Evolutionary conservation across 2,329 filamentous ascomycete species (phyloP).

Genomic region (Leptographium radiaticola): DNA sequence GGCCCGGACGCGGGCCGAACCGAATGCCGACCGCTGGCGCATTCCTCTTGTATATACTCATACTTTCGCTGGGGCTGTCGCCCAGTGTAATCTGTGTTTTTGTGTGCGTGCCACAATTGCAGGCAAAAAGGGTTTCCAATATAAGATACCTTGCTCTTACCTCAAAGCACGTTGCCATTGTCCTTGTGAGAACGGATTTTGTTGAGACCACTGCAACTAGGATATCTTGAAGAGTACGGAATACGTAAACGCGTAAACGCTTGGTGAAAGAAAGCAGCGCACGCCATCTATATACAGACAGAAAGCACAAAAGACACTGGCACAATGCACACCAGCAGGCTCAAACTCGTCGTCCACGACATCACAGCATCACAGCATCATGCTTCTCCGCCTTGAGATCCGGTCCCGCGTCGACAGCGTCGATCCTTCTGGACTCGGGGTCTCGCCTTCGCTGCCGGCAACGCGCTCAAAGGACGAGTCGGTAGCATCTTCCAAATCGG

Average conservation of each 20-base stretch:
- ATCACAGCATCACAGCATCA: constrained; percentile 43
- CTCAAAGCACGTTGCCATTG: background rate
- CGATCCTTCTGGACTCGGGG: constrained; percentile 10
- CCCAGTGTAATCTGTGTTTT: background rate
- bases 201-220: constrained; percentile 2
- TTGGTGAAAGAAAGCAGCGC: background rate
- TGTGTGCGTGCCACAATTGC: background rate
- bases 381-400: constrained; percentile 38
- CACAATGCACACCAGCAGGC: background rate
- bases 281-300: background rate
- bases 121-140: too few species aligned
- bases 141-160: background rate
- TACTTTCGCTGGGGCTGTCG: background rate
- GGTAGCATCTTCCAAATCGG: constrained; percentile 21
- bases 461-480: constrained; percentile 15
- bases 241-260: constrained; percentile 8
- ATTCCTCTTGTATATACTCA: background rate
- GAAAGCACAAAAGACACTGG: background rate
- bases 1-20: background rate
- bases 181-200: too few species aligned
- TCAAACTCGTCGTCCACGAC: constrained; percentile 5
- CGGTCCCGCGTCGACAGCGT: constrained; percentile 16
- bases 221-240: constrained; percentile 10
- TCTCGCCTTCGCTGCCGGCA: constrained; percentile 6
- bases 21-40: background rate